Percentiles rank a stretch among this genome's conserved stretches.
Conservation (phyloP, 306 rosid genomes). For the Acacia confusa region DNA sequence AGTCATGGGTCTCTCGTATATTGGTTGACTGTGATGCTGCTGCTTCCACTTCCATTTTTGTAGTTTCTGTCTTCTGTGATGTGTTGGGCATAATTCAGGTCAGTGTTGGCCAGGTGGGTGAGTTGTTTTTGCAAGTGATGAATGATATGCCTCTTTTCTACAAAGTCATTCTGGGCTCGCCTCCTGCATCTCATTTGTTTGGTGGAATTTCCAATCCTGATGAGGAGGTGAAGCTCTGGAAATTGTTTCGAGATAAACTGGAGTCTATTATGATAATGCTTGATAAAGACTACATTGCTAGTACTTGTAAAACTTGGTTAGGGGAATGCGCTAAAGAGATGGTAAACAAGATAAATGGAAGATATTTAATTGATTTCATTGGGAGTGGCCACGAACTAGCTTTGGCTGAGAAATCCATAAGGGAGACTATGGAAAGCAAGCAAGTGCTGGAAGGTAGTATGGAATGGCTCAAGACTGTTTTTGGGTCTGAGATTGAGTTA, state of each 20-base stretch:
- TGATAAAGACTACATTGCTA: slow-evolving; percentile 69
- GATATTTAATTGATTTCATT: slow-evolving; percentile 71
- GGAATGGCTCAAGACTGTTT: slow-evolving; percentile 94
- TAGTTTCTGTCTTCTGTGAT: slow-evolving; percentile 77
- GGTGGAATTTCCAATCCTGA: slow-evolving; percentile 98
- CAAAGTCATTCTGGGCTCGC: slow-evolving; percentile 70
- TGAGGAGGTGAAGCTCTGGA: slow-evolving; percentile 96
- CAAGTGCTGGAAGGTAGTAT: slow-evolving; percentile 84
- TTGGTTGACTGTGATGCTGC: slow-evolving; percentile 41
- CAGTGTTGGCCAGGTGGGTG: slow-evolving; percentile 90
- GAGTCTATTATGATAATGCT: slow-evolving; percentile 70
- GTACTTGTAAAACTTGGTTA: slow-evolving; percentile 73
- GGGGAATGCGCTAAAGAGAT: slow-evolving; percentile 49
- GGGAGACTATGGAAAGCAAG: slow-evolving; percentile 93
- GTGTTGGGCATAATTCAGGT: slow-evolving; percentile 87
- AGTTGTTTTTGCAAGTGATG: slow-evolving; percentile 82
- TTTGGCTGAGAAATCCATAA: slow-evolving; percentile 82
- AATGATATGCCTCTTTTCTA: slow-evolving; percentile 93
- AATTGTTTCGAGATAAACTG: slow-evolving; percentile 72
- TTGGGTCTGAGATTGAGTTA: slow-evolving; percentile 90
- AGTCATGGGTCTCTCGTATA: slow-evolving; percentile 69
- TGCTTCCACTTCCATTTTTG: slow-evolving; percentile 46
- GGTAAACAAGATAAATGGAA: slow-evolving; percentile 67
- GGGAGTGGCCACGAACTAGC: slow-evolving; percentile 75
- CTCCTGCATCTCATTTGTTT: slow-evolving; percentile 86